A percentile compares a stretch with the other conserved stretches of the same genome.
Evolutionary conservation across 345 rosid species (phyloP).

Genomic region (Euphorbia tirucalli): DNA sequence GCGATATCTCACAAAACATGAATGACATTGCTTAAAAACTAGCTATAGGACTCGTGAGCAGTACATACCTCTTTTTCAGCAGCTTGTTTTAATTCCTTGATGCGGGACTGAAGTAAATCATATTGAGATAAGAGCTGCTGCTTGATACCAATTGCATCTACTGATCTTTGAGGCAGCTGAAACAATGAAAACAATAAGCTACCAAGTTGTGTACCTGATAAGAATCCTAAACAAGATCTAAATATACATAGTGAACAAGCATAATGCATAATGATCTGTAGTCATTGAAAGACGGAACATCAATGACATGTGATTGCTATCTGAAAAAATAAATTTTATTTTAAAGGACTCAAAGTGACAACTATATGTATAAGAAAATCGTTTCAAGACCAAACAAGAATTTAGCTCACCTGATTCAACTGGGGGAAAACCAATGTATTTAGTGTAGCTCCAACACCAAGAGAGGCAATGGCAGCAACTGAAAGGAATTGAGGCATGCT

Average conservation of each 20-base stretch:
- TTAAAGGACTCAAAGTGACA: background rate
- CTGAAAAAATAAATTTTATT: no score
- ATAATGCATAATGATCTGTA: background rate
- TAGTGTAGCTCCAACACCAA: slow-evolving; percentile 69
- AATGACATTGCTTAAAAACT: background rate
- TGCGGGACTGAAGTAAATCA: slow-evolving; percentile 79
- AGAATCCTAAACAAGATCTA: background rate
- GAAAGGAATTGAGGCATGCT: slow-evolving; percentile 82
- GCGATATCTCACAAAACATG: background rate
- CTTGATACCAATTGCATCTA: slow-evolving; percentile 58
- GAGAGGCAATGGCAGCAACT: slow-evolving; percentile 65
- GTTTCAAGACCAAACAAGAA: slow-evolving; percentile 9
- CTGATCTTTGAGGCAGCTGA: slow-evolving; percentile 84
- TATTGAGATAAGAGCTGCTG: slow-evolving; percentile 90
- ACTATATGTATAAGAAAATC: background rate
- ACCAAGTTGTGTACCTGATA: background rate
- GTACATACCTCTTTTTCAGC: slow-evolving; percentile 73
- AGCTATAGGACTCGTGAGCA: slow-evolving; percentile 4
- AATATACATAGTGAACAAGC: background rate
- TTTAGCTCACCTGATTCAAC: slow-evolving; percentile 53
- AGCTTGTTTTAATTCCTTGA: slow-evolving; percentile 73
- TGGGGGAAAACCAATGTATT: slow-evolving; percentile 62
- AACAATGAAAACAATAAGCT: slow-evolving; percentile 22
- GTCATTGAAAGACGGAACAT: background rate
- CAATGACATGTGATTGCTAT: background rate